Conservation (phyloP, 179 eudicot genomes). For the Beta lomatogona region DNA sequence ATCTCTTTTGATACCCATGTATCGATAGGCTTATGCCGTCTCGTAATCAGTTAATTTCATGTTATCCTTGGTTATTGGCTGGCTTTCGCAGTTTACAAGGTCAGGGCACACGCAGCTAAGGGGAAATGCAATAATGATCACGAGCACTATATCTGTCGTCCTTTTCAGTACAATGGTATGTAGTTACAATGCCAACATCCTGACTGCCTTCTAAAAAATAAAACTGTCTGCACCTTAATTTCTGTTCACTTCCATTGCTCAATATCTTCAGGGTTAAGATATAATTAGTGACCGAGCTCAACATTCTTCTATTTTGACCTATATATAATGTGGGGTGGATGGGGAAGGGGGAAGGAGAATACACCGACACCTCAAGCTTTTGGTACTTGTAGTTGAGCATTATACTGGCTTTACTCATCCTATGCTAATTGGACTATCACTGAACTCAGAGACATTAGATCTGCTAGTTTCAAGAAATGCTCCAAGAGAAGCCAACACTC, state of each 20-base stretch:
- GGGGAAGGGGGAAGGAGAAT: background rate
- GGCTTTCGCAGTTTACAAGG: conserved; percentile 62
- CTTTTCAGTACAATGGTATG: conserved; percentile 78
- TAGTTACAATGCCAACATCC: conserved; percentile 18
- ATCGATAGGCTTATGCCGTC: background rate
- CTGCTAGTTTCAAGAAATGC: background rate
- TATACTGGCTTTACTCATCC: background rate
- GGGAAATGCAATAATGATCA: conserved; percentile 73
- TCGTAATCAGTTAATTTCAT: background rate
- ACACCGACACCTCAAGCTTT: background rate
- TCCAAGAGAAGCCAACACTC: background rate
- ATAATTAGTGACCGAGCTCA: background rate
- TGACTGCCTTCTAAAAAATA: background rate
- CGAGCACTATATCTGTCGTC: conserved; percentile 69
- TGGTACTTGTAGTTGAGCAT: conserved; percentile 2
- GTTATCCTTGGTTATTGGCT: conserved; percentile 14
- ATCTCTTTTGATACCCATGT: background rate
- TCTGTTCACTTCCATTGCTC: conserved; percentile 2
- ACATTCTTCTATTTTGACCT: background rate
- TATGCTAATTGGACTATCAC: no score
- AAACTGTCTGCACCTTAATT: background rate
- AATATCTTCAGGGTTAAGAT: background rate
- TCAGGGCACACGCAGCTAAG: conserved; percentile 58
- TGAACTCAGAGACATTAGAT: no score
- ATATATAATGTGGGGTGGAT: background rate